A percentile compares a stretch with the other conserved stretches of the same genome.
Evolutionary conservation across 2,329 filamentous ascomycete species (phyloP).

Genomic region (Fusarium domesticum): DNA sequence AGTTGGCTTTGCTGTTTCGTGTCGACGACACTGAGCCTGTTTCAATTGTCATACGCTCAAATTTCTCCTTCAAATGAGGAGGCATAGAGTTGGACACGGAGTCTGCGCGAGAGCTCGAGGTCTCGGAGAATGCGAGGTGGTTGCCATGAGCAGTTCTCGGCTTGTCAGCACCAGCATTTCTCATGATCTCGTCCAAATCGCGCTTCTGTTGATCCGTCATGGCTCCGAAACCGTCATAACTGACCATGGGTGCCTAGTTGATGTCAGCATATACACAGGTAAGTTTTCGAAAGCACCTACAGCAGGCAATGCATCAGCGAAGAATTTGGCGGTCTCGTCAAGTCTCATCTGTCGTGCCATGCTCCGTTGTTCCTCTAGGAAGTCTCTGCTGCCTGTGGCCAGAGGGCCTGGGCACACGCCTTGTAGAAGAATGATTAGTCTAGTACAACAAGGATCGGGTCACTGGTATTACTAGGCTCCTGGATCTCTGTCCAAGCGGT

Average conservation of each 20-base stretch:
- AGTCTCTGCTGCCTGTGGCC: background rate
- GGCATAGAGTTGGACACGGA: constrained; percentile 4
- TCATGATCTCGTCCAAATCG: background rate
- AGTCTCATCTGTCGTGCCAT: constrained; percentile 11
- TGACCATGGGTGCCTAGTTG: constrained; percentile 29
- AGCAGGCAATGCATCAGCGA: constrained; percentile 19
- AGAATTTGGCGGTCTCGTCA: constrained; percentile 26
- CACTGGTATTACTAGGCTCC: constrained; percentile 30
- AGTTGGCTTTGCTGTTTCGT: constrained; percentile 2
- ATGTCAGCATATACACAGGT: constrained; percentile 3
- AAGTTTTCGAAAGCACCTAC: constrained; percentile 9
- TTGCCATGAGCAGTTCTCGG: background rate
- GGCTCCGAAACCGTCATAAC: constrained; percentile 20
- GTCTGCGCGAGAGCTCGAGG: constrained; percentile 12
- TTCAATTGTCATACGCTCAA: background rate
- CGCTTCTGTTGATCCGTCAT: constrained; percentile 9
- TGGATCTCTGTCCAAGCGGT: constrained; percentile 37
- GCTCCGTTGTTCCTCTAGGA: constrained; percentile 19
- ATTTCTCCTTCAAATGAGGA: constrained; percentile 3
- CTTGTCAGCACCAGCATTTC: background rate
- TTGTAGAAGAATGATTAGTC: constrained; percentile 34
- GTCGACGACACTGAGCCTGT: constrained; percentile 3
- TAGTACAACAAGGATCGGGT: constrained; percentile 24
- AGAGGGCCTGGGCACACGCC: background rate
- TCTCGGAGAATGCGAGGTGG: constrained; percentile 1